Percentiles rank a stretch among this genome's conserved stretches.
phyloP scores from a whole-genome alignment of 2,329 filamentous ascomycete genomes.

The Aspergillus oerlinghausenensis region DNA sequence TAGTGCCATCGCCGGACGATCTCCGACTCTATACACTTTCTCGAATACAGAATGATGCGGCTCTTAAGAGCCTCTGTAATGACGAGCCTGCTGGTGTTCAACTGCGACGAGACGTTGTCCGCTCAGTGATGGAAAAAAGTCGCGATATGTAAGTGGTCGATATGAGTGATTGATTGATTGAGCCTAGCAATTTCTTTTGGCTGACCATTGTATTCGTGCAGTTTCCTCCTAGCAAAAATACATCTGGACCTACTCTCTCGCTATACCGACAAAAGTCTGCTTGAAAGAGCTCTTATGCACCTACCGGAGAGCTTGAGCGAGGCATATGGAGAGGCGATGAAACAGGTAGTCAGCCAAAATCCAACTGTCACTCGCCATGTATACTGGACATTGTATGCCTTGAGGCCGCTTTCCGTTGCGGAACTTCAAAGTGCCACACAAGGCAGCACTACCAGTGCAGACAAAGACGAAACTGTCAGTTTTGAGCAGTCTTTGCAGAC shows the following conservation, averaged over 20 bases:
- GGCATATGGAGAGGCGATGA: slow-evolving; percentile 29
- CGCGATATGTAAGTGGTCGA: slow-evolving; percentile 28
- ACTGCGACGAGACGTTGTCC: slow-evolving; percentile 13
- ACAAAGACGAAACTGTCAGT: background rate
- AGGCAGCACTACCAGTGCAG: background rate
- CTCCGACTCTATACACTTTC: slow-evolving; percentile 15
- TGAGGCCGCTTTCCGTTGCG: slow-evolving; percentile 19
- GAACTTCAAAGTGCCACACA: slow-evolving; percentile 23
- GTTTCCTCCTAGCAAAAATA: slow-evolving; percentile 26
- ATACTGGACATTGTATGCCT: slow-evolving; percentile 26
- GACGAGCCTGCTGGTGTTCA: slow-evolving; percentile 2
- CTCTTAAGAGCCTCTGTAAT: slow-evolving; percentile 7
- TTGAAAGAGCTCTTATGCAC: slow-evolving; percentile 20
- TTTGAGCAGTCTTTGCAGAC: slow-evolving; percentile 17
- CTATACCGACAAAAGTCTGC: slow-evolving; percentile 16
- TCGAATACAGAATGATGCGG: slow-evolving; percentile 12
- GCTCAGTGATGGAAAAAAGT: slow-evolving; percentile 19
- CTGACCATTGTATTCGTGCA: too few species aligned
- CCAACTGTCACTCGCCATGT: slow-evolving; percentile 18
- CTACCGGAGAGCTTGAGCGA: slow-evolving; percentile 25
- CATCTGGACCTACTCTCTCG: slow-evolving; percentile 25
- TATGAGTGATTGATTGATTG: too few species aligned
- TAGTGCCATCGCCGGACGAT: slow-evolving; percentile 15
- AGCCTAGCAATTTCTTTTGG: too few species aligned
- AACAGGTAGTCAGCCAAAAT: slow-evolving; percentile 21